phyloP scores from a whole-genome alignment of 1,284 basidiomycete genomes.

The Megacollybia platyphylla region DNA sequence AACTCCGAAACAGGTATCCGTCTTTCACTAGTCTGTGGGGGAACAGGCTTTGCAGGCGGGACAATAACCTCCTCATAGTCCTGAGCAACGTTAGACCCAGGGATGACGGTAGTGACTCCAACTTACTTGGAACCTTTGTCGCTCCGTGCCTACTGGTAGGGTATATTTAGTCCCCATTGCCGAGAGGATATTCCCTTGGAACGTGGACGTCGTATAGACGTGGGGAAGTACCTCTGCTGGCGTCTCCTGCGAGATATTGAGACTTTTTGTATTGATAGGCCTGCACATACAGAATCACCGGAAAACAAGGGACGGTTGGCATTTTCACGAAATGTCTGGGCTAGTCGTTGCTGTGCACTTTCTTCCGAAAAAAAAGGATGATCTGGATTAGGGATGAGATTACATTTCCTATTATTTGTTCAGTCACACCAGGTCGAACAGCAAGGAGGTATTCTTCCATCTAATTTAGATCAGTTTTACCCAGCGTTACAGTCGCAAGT shows the following conservation, averaged over 20 bases:
- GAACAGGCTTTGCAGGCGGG: slow-evolving; percentile 76
- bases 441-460: not conserved
- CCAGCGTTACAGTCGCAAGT: not conserved
- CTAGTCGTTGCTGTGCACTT: slow-evolving; percentile 53
- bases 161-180: slow-evolving; percentile 68
- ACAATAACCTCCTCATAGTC: slow-evolving; percentile 79
- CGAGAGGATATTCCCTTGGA: slow-evolving; percentile 60
- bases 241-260: slow-evolving; percentile 26
- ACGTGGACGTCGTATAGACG: slow-evolving; percentile 71
- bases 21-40: slow-evolving; percentile 64
- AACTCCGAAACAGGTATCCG: slow-evolving; percentile 68
- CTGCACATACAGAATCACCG: slow-evolving; percentile 35
- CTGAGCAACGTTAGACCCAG: slow-evolving; percentile 16
- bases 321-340: slow-evolving; percentile 51
- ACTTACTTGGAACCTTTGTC: slow-evolving; percentile 54
- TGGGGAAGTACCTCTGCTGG: slow-evolving; percentile 70
- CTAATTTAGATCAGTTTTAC: slow-evolving; percentile 3
- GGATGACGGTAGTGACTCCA: slow-evolving; percentile 3
- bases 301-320: slow-evolving; percentile 60
- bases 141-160: slow-evolving; percentile 75
- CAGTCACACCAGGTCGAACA: not conserved
- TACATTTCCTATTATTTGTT: not conserved
- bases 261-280: slow-evolving; percentile 6
- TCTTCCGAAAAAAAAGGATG: slow-evolving; percentile 25
- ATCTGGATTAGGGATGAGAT: no score